A percentile compares a stretch with the other conserved stretches of the same genome.
Conservation (phyloP, 805 yeast genomes). For the Wickerhamiella slavikovae region DNA sequence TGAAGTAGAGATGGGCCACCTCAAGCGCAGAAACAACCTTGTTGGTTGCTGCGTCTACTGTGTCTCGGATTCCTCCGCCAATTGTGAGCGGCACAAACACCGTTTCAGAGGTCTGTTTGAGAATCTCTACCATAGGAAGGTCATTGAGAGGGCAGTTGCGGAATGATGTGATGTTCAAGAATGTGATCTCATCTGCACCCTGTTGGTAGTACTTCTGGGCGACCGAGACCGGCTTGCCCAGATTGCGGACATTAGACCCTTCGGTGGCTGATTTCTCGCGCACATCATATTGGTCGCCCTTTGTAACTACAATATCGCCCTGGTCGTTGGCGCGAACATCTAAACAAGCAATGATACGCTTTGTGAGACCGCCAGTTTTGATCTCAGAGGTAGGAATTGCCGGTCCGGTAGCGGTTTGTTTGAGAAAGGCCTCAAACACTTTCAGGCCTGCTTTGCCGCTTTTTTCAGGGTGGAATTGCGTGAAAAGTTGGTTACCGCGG, state of each 20-base stretch:
- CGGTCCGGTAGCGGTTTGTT: slow-evolving; percentile 21
- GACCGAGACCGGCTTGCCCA: slow-evolving; percentile 90
- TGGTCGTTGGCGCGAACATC: slow-evolving; percentile 91
- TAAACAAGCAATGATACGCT: slow-evolving; percentile 86
- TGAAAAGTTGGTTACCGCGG: slow-evolving; percentile 68
- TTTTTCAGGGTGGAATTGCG: slow-evolving; percentile 98
- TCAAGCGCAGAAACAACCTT: slow-evolving; percentile 62
- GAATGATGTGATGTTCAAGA: slow-evolving; percentile 86
- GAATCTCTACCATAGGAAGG: slow-evolving; percentile 87
- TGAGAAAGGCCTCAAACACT: slow-evolving; percentile 53
- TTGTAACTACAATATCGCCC: slow-evolving; percentile 93
- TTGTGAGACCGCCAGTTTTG: slow-evolving; percentile 38
- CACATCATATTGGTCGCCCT: slow-evolving; percentile 97
- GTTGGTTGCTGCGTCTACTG: slow-evolving; percentile 62
- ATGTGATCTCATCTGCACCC: slow-evolving; percentile 96
- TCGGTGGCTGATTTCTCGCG: slow-evolving; percentile 54
- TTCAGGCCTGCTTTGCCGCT: slow-evolving; percentile 80
- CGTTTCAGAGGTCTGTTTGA: slow-evolving; percentile 63
- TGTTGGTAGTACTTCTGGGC: slow-evolving; percentile 79
- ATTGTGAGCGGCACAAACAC: slow-evolving; percentile 94
- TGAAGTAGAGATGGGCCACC: slow-evolving; percentile 79
- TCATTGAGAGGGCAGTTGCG: slow-evolving; percentile 84
- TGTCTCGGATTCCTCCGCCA: slow-evolving; percentile 94
- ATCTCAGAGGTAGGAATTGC: slow-evolving; percentile 4
- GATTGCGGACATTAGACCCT: slow-evolving; percentile 45